These are phyloP conservation scores for Corrigiola litoralis DNA, from an alignment of 179 eudicot genomes.

Conservation along the genomic window DNA sequence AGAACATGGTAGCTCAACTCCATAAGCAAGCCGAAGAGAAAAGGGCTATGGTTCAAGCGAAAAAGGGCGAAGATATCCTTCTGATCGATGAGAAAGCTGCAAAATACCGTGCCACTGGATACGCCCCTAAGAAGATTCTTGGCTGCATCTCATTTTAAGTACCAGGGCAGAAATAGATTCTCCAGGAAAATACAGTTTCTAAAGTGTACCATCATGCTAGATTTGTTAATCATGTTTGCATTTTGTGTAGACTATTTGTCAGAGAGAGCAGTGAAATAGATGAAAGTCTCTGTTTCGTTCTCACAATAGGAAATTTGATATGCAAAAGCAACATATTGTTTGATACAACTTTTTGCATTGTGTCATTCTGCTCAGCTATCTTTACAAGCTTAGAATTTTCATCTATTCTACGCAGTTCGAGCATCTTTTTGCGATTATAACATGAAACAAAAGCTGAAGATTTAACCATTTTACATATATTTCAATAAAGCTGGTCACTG, in stretches of 20 bases:
- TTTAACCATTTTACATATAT: constrained; percentile 15
- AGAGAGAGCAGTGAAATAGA: neutral
- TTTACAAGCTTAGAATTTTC: too few relatives aligned
- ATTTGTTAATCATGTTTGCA: neutral
- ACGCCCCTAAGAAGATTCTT: constrained; percentile 53
- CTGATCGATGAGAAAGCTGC: constrained; percentile 75
- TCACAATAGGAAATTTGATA: neutral
- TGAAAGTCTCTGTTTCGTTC: neutral
- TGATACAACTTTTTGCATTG: neutral
- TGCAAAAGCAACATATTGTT: neutral
- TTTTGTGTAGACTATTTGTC: neutral
- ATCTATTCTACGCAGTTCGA: too few relatives aligned
- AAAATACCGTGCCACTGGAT: constrained; percentile 67
- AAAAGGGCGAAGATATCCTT: constrained; percentile 57
- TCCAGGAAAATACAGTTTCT: neutral
- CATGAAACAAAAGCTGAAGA: neutral
- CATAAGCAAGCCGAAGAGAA: constrained; percentile 91
- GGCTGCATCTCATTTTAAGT: constrained; percentile 57
- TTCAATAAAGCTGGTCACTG: constrained; percentile 7
- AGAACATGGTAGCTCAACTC: constrained; percentile 52
- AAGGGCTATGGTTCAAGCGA: constrained; percentile 68
- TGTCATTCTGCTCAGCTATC: neutral
- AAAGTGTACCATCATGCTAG: neutral
- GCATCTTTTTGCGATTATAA: too few relatives aligned
- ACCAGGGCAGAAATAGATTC: neutral